A percentile compares a stretch with the other conserved stretches of the same genome.
Evolutionary conservation across 2,329 filamentous ascomycete genomes (phyloP).

Genomic region (Ophiostoma quercus): DNA sequence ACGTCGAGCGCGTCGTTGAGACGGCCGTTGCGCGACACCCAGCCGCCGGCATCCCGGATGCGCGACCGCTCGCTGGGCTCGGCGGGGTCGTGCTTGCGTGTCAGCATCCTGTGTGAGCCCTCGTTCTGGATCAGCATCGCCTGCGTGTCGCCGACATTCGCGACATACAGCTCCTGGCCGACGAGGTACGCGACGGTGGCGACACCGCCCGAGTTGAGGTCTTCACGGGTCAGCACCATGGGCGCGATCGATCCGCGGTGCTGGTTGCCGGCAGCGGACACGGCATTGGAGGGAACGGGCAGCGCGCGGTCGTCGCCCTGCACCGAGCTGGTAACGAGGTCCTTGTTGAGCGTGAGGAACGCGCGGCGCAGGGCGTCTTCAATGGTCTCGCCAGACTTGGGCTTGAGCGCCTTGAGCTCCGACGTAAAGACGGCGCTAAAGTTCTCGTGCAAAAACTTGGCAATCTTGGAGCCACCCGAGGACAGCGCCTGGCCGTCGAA

Average conservation of each 20-base stretch:
- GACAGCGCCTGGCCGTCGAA: conserved; percentile 92
- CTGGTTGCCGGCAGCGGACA: conserved; percentile 31
- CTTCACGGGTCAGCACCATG: conserved; percentile 78
- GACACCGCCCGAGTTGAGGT: conserved; percentile 83
- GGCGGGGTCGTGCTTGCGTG: conserved; percentile 87
- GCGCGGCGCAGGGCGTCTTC: conserved; percentile 78
- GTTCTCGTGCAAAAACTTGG: conserved; percentile 94
- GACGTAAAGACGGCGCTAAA: conserved; percentile 79
- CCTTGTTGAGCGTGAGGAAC: conserved; percentile 88
- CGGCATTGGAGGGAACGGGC: background rate
- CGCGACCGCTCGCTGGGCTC: conserved; percentile 77
- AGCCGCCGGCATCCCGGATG: conserved; percentile 90
- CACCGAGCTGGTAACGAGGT: conserved; percentile 77
- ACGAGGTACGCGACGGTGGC: conserved; percentile 88
- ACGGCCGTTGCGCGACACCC: conserved; percentile 89
- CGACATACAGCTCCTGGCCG: conserved; percentile 84
- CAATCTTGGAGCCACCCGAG: conserved; percentile 87
- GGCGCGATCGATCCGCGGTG: conserved; percentile 64
- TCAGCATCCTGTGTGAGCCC: conserved; percentile 75
- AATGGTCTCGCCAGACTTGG: conserved; percentile 66
- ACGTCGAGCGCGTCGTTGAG: conserved; percentile 89
- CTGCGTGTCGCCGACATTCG: conserved; percentile 92
- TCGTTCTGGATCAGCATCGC: conserved; percentile 92
- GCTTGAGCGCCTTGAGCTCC: conserved; percentile 71
- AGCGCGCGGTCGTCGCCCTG: conserved; percentile 52